phyloP scores from a whole-genome alignment of 1,284 basidiomycete genomes.

The Trichosporon sp. region DNA sequence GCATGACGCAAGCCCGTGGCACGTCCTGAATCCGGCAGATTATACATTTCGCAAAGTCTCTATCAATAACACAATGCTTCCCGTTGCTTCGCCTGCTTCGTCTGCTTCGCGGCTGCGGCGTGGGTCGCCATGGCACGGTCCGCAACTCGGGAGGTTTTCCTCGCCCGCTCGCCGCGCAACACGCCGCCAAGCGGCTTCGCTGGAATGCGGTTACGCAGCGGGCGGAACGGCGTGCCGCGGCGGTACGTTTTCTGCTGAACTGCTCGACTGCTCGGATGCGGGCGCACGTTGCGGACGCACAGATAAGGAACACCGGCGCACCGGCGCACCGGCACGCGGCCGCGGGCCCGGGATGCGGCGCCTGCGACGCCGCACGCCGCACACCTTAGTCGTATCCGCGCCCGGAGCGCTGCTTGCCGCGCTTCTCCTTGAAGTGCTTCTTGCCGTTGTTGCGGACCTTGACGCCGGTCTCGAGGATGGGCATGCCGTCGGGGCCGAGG shows the following conservation, averaged over 20 bases:
- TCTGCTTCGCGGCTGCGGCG: background rate
- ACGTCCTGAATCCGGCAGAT: background rate
- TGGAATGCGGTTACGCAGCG: background rate
- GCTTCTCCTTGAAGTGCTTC: slow-evolving; percentile 85
- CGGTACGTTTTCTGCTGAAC: background rate
- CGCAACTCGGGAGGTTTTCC: background rate
- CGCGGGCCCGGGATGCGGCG: background rate
- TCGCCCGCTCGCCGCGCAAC: background rate
- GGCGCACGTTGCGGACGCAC: background rate
- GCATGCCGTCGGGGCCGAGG: slow-evolving; percentile 69
- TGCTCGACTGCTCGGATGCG: background rate
- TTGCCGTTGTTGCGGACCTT: slow-evolving; percentile 61
- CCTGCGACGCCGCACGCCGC: background rate
- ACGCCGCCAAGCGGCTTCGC: background rate
- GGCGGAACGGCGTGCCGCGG: background rate
- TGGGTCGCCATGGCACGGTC: background rate
- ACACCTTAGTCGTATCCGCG: slow-evolving; percentile 68
- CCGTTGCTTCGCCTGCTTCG: background rate
- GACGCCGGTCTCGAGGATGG: slow-evolving; percentile 52
- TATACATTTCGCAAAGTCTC: background rate
- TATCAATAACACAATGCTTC: background rate
- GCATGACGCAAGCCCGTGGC: background rate
- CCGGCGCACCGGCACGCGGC: no score
- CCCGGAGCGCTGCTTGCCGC: slow-evolving; percentile 80
- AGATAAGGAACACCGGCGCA: background rate